Percentiles rank a stretch among this genome's conserved stretches.
Evolutionary conservation across 164 flowering plant species (phyloP).

Genomic region (Taxillus chinensis): DNA sequence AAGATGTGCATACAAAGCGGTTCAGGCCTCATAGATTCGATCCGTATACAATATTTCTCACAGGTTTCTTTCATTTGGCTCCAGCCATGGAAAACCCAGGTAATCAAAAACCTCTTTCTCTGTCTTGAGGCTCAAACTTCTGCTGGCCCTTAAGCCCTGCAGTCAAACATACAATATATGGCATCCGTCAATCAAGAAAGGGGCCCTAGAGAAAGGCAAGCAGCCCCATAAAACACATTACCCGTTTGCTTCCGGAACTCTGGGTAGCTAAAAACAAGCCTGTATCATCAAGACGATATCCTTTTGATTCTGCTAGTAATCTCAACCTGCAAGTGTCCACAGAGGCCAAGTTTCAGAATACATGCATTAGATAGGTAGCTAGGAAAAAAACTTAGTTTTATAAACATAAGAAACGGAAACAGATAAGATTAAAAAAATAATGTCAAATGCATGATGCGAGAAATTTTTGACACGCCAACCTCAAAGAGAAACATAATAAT

Average conservation of each 20-base stretch:
- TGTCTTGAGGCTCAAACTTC: conserved; percentile 53
- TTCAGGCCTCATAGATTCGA: no score
- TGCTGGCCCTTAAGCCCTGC: conserved; percentile 52
- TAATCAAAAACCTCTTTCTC: conserved; percentile 90
- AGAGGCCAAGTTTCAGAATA: neutral
- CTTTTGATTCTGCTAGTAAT: conserved; percentile 86
- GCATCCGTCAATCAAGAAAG: neutral
- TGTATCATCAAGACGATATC: conserved; percentile 86
- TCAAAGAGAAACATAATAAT: no score
- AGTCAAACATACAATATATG: neutral
- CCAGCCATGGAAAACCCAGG: conserved; percentile 87
- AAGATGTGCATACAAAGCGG: no score
- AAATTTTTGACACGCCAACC: no score
- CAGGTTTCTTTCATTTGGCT: conserved; percentile 86
- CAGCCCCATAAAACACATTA: conserved; percentile 11
- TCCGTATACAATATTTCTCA: conserved; percentile 16
- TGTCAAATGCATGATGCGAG: no score
- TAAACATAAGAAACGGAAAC: no score
- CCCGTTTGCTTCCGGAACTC: conserved; percentile 70
- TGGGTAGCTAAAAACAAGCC: conserved; percentile 78
- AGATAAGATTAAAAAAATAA: no score
- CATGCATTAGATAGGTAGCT: no score
- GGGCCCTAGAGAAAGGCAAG: neutral
- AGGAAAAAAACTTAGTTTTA: no score
- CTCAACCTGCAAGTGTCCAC: conserved; percentile 55